These are phyloP conservation scores for Talaromyces rugulosus DNA, from an alignment of 2,329 filamentous ascomycete species.

Conservation along the genomic window DNA sequence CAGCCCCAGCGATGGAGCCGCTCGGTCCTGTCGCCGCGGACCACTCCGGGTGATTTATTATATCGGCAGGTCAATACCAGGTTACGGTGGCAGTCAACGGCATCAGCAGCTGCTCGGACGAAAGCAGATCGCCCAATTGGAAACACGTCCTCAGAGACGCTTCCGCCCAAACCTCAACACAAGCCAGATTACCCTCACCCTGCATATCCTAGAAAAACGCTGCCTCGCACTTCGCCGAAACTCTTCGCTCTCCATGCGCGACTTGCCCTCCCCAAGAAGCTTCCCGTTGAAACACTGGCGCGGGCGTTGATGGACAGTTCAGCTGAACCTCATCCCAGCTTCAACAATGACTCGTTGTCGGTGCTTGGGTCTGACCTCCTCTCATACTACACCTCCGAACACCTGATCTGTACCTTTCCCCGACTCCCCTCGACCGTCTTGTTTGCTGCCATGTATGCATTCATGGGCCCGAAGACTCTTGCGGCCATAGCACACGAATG, in stretches of 20 bases:
- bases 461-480: slow-evolving; percentile 71
- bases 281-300: slow-evolving; percentile 82
- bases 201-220: slow-evolving; percentile 41
- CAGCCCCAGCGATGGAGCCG: slow-evolving; percentile 51
- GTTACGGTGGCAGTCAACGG: slow-evolving; percentile 41
- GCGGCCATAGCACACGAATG: slow-evolving; percentile 73
- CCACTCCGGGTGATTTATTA: slow-evolving; percentile 37
- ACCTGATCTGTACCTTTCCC: slow-evolving; percentile 82
- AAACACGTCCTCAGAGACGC: slow-evolving; percentile 21
- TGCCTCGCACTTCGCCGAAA: slow-evolving; percentile 73
- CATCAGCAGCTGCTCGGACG: slow-evolving; percentile 25
- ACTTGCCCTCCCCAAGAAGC: slow-evolving; percentile 72
- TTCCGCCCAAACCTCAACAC: slow-evolving; percentile 27
- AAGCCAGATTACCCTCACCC: background rate
- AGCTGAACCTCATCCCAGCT: slow-evolving; percentile 71
- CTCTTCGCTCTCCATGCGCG: slow-evolving; percentile 89
- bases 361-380: slow-evolving; percentile 78
- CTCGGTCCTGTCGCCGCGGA: slow-evolving; percentile 45
- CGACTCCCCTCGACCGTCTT: slow-evolving; percentile 85
- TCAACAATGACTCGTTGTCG: slow-evolving; percentile 85
- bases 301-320: slow-evolving; percentile 80
- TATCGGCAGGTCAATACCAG: slow-evolving; percentile 32
- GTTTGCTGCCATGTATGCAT: slow-evolving; percentile 81
- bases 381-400: slow-evolving; percentile 84
- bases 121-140: slow-evolving; percentile 24